Conservation (phyloP, 257 asterid species). For the Solanum raphanifolium region DNA sequence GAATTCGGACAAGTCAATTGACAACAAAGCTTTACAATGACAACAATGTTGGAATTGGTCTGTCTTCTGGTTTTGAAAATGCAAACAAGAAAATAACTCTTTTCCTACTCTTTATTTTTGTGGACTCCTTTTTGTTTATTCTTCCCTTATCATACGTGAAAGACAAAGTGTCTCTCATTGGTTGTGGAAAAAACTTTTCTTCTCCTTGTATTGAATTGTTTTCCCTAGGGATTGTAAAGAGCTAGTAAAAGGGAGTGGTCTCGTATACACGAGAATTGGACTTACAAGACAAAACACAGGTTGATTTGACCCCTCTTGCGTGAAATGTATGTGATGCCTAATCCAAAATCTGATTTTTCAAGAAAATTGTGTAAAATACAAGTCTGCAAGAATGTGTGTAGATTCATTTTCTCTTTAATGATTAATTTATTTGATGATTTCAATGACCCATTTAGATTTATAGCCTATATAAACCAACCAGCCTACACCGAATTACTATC, state of each 20-base stretch:
- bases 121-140: background rate
- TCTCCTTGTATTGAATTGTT: background rate
- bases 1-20: constrained; percentile 49
- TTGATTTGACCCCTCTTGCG: background rate
- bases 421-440: too few relatives aligned
- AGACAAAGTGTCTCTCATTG: background rate
- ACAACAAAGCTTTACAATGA: constrained; percentile 51
- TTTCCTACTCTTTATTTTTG: background rate
- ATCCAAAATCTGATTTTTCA: background rate
- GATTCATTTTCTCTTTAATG: too few relatives aligned
- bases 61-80: background rate
- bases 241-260: background rate
- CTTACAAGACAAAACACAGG: background rate
- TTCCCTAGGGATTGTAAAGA: background rate
- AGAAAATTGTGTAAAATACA: too few relatives aligned
- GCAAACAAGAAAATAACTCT: background rate
- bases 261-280: background rate
- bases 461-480: too few relatives aligned
- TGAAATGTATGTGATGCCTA: background rate
- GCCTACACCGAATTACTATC: background rate
- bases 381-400: too few relatives aligned
- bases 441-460: background rate
- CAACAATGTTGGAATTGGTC: background rate
- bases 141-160: too few relatives aligned
- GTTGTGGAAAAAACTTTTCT: background rate